A percentile compares a stretch with the other conserved stretches of the same genome.
Conservation (phyloP, 768 basidiomycete species). For the Boletus vermiculosoides region DNA sequence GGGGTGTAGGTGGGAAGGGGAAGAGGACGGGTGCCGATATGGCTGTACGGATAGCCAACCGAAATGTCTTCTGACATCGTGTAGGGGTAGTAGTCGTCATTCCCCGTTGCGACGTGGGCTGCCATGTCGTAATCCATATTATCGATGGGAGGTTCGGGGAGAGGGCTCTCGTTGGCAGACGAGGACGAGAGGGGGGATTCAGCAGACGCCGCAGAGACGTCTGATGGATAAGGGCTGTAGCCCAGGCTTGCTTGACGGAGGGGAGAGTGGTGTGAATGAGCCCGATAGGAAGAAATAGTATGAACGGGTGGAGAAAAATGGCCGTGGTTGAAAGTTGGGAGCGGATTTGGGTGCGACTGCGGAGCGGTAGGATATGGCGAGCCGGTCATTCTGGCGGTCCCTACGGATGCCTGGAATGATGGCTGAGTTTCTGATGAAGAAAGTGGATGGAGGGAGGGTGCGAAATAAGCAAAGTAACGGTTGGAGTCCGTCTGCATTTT, state of each 20-base stretch:
- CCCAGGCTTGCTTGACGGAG: slow-evolving; percentile 17
- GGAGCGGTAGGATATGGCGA: slow-evolving; percentile 23
- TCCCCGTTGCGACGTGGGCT: slow-evolving; percentile 23
- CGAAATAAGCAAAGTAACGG: slow-evolving; percentile 21
- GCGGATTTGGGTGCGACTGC: slow-evolving; percentile 19
- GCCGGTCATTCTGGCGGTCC: slow-evolving; percentile 23
- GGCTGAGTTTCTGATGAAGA: slow-evolving; percentile 8
- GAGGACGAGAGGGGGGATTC: slow-evolving; percentile 42
- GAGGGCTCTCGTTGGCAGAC: slow-evolving; percentile 40
- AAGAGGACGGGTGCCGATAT: slow-evolving; percentile 23
- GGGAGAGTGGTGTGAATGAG: slow-evolving; percentile 16
- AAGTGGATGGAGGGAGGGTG: slow-evolving; percentile 18
- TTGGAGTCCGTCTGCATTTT: slow-evolving; percentile 31
- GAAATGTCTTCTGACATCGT: slow-evolving; percentile 25
- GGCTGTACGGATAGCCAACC: slow-evolving; percentile 23
- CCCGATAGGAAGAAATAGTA: slow-evolving; percentile 18
- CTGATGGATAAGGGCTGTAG: slow-evolving; percentile 39
- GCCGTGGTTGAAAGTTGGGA: slow-evolving; percentile 13
- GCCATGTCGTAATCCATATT: slow-evolving; percentile 30
- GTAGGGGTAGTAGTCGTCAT: slow-evolving; percentile 32
- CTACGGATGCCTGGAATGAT: slow-evolving; percentile 8
- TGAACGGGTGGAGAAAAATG: slow-evolving; percentile 23
- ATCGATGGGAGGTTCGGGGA: slow-evolving; percentile 39
- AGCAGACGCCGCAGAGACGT: slow-evolving; percentile 34
- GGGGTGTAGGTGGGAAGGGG: slow-evolving; percentile 23